Evolutionary conservation across 2,329 filamentous ascomycete genomes (phyloP), one percentile per base, ranked within the genome.

Genomic region (Ophiocordyceps sinensis): DNA sequence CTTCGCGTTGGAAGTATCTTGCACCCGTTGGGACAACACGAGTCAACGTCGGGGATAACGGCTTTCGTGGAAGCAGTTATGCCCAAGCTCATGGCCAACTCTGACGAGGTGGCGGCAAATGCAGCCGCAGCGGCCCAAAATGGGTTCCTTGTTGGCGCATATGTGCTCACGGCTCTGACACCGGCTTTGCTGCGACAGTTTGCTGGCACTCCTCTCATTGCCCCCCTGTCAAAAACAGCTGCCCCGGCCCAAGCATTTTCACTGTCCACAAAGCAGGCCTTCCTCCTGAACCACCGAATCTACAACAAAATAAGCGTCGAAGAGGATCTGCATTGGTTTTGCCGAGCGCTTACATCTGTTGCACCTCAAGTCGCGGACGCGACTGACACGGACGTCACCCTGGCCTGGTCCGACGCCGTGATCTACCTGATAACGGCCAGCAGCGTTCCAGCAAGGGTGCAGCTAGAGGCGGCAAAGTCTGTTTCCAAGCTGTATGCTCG

Each of bases 361-460:
- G 71, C 78, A 14, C 57, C 67, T 14, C 65, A 68, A 15, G 57
- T 87, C 3, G 62, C 65, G 12, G 65, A 72, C 26, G 63, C 68
- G 12, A 57, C 65, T 4, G 52, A 58, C 7, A 63, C 65, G 13
- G 62, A 73, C 10, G 65, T 74, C n/a, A 70, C 71, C 45, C 61
- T 75, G 41, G 76, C 79, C 14, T 98, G 89, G 91, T 79, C 84
- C 13, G 84, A 94, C 52, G 79, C 83, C 2, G 75, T 89, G 44
- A 78, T 95, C n/a, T 93, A 83, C 56, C 65, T 84, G 14, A 73
- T 89, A 37, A 78, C 79, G 37, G 77, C 80, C 1, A 63, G 75
- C 13, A 66, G 59, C 12, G 65, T 85, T 17, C 68, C 80, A 12
- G 68, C 79, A 3, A 67, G 66, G 31, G 65, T 83, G 38, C 78